phyloP scores from a whole-genome alignment of 805 yeast genomes.

The Nakazawaea peltata region DNA sequence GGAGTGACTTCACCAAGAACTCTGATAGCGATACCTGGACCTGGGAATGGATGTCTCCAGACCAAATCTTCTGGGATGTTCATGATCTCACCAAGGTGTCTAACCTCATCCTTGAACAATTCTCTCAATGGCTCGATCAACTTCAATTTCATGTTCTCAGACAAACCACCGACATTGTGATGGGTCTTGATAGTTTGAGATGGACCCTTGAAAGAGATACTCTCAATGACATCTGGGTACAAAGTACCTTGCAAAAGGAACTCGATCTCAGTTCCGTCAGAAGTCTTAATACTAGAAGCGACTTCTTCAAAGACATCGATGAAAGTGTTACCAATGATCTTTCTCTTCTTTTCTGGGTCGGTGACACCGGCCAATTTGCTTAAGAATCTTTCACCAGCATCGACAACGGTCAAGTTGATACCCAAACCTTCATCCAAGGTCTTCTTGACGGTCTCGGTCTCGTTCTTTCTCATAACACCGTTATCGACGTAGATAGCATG shows the following conservation, averaged over 20 bases:
- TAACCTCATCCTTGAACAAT: constrained; percentile 97
- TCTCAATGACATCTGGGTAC: constrained; percentile 98
- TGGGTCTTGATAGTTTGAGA: constrained; percentile 99
- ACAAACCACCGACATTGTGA: constrained; percentile 97
- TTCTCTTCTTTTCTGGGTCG: constrained; percentile 98
- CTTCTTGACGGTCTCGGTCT: constrained; percentile 80
- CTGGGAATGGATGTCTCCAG: constrained; percentile 99
- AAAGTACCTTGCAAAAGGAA: constrained; percentile 93
- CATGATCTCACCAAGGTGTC: constrained; percentile 88
- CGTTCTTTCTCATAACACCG: constrained; percentile 94
- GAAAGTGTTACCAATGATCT: constrained; percentile 96
- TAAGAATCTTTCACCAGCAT: constrained; percentile 87
- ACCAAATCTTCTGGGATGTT: constrained; percentile 96
- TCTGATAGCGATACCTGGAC: constrained; percentile 99
- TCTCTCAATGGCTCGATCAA: constrained; percentile 98
- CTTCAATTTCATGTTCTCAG: constrained; percentile 97
- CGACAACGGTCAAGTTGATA: constrained; percentile 88
- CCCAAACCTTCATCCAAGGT: constrained; percentile 91
- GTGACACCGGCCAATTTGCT: constrained; percentile 85
- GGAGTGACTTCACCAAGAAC: constrained; percentile 95
- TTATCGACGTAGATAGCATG: constrained; percentile 97
- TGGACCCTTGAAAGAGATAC: constrained; percentile 98
- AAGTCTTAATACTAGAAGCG: constrained; percentile 86
- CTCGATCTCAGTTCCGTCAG: constrained; percentile 84
- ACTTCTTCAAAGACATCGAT: constrained; percentile 95